A percentile compares a stretch with the other conserved stretches of the same genome.
Conservation (phyloP, 2,329 filamentous ascomycete genomes). For the Geosmithia putterillii region DNA sequence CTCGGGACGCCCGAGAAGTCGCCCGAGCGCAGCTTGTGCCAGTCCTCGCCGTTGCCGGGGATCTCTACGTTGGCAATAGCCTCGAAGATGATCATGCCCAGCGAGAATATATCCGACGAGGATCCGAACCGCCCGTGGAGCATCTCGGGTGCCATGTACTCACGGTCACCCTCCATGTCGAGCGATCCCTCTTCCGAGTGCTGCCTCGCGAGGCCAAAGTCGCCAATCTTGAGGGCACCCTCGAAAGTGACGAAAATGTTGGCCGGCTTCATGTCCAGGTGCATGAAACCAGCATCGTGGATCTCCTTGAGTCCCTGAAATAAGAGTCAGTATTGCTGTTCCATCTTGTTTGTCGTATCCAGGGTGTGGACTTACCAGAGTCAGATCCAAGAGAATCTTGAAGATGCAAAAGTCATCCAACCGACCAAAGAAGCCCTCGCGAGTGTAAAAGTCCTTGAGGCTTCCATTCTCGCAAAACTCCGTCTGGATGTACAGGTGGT, state of each 20-base stretch:
- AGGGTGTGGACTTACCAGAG: conserved; percentile 69
- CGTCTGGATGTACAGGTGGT: conserved; percentile 89
- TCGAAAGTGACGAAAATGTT: conserved; percentile 76
- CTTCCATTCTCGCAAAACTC: conserved; percentile 95
- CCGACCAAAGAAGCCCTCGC: conserved; percentile 70
- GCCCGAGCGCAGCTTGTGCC: conserved; percentile 79
- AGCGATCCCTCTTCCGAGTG: conserved; percentile 64
- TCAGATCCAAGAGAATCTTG: conserved; percentile 87
- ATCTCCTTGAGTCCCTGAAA: conserved; percentile 75
- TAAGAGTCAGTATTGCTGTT: conserved; percentile 3
- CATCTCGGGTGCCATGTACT: conserved; percentile 92
- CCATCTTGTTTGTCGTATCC: conserved; percentile 10
- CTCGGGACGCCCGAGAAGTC: conserved; percentile 83
- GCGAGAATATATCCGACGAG: conserved; percentile 84
- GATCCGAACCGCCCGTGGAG: conserved; percentile 79
- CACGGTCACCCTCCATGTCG: conserved; percentile 86
- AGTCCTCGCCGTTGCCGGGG: conserved; percentile 82
- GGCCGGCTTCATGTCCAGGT: conserved; percentile 75
- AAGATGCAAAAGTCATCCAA: conserved; percentile 97
- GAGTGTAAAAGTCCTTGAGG: conserved; percentile 72
- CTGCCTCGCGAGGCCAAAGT: conserved; percentile 70
- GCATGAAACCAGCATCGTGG: conserved; percentile 76
- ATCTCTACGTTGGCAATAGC: conserved; percentile 89
- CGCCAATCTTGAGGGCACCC: conserved; percentile 71
- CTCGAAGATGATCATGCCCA: conserved; percentile 90